Evolutionary conservation across 495 filamentous ascomycete genomes (phyloP).

Genomic region (Aspergillus carlsbadensis): DNA sequence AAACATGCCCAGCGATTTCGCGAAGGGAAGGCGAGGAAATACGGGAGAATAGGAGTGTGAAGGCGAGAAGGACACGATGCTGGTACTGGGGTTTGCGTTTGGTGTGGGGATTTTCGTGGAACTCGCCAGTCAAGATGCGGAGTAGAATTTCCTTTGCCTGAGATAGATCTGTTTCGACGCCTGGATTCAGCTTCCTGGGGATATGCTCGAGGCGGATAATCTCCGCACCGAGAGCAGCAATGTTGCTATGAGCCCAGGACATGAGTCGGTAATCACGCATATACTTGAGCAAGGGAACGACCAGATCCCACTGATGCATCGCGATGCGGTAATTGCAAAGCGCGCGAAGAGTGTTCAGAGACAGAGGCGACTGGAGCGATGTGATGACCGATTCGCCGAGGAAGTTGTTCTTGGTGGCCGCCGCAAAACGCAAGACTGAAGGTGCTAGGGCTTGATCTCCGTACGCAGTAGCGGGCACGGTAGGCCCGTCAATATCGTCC

Average conservation of each 20-base stretch:
- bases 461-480: slow-evolving; percentile 50
- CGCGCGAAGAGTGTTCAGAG: slow-evolving; percentile 46
- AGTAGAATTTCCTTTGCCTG: slow-evolving; percentile 33
- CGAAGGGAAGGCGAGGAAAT: slow-evolving; percentile 23
- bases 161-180: slow-evolving; percentile 11
- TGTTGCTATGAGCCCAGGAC: slow-evolving; percentile 50
- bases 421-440: slow-evolving; percentile 58
- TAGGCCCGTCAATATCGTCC: slow-evolving; percentile 55
- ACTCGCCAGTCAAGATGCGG: slow-evolving; percentile 36
- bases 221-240: slow-evolving; percentile 39
- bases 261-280: slow-evolving; percentile 37
- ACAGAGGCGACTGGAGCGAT: slow-evolving; percentile 36
- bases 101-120: slow-evolving; percentile 24
- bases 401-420: slow-evolving; percentile 45
- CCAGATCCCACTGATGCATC: slow-evolving; percentile 47
- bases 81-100: slow-evolving; percentile 25
- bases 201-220: slow-evolving; percentile 39
- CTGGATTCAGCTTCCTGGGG: background rate
- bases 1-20: slow-evolving; percentile 17
- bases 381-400: slow-evolving; percentile 47
- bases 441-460: slow-evolving; percentile 47
- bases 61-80: slow-evolving; percentile 25
- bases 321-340: slow-evolving; percentile 51
- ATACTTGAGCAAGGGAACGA: slow-evolving; percentile 41
- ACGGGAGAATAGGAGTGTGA: slow-evolving; percentile 27